Conservation (phyloP, 345 rosid genomes). For the Eucalyptus caleyi region DNA sequence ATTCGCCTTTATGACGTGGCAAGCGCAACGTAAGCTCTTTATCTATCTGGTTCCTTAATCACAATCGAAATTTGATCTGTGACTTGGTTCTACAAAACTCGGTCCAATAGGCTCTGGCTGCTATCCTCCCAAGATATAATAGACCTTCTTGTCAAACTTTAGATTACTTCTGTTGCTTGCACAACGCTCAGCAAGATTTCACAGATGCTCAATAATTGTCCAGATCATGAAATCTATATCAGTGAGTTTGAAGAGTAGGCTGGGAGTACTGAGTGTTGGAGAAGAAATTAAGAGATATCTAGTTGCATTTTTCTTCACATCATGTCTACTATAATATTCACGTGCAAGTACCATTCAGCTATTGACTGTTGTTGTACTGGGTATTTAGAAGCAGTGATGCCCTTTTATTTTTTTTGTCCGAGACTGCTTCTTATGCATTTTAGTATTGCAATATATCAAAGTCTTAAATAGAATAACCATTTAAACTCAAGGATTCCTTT, state of each 20-base stretch:
- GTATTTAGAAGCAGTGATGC: not conserved
- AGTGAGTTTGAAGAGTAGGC: not conserved
- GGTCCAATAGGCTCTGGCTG: accelerated
- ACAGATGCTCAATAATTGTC: not conserved
- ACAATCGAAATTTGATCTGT: not conserved
- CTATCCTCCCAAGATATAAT: not conserved
- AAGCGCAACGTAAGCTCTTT: conserved; percentile 35
- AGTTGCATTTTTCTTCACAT: not conserved
- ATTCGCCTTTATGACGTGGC: conserved; percentile 82
- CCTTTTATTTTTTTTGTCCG: not conserved
- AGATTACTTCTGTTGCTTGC: not conserved
- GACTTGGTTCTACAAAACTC: not conserved
- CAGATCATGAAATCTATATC: not conserved
- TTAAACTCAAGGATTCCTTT: not conserved
- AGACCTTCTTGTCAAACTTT: not conserved
- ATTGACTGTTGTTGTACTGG: not conserved
- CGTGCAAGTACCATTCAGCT: not conserved
- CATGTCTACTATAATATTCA: not conserved
- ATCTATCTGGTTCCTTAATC: not conserved
- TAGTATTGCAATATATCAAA: not conserved
- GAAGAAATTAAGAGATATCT: not conserved
- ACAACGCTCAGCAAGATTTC: not conserved
- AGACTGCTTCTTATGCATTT: not conserved
- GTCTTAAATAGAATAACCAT: not conserved
- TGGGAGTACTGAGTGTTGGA: not conserved